These are phyloP conservation scores for Trichophyton verrucosum DNA, from an alignment of 2,329 filamentous ascomycete species.

Conservation along the genomic window DNA sequence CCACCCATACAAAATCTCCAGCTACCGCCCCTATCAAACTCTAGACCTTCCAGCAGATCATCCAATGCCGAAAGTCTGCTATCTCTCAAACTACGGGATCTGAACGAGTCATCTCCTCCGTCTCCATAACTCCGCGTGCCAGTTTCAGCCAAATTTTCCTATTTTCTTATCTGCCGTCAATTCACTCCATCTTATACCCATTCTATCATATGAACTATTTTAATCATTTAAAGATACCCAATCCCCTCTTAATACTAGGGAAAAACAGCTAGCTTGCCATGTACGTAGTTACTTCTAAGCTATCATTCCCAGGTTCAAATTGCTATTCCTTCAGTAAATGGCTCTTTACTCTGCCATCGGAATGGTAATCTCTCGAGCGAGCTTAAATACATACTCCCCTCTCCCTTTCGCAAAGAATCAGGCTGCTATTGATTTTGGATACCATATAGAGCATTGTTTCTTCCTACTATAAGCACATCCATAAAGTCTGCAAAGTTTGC, in stretches of 20 bases:
- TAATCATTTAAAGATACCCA: slow-evolving; percentile 2
- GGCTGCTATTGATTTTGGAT: not conserved
- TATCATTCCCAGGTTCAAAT: not conserved
- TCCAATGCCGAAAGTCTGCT: not conserved
- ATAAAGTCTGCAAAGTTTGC: too few species aligned
- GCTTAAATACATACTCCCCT: not conserved
- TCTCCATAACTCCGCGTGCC: not conserved
- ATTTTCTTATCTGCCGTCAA: not conserved
- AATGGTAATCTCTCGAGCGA: not conserved
- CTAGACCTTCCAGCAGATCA: not conserved
- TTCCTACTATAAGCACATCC: not conserved
- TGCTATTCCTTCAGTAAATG: not conserved
- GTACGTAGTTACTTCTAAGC: not conserved
- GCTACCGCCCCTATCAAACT: not conserved
- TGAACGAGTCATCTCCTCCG: not conserved
- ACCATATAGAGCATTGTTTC: not conserved
- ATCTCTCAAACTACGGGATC: not conserved
- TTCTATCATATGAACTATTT: not conserved
- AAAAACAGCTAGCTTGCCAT: not conserved
- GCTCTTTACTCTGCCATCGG: not conserved
- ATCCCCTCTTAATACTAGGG: not conserved
- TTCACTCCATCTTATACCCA: not conserved
- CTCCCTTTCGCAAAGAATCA: not conserved
- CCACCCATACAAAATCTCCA: not conserved
- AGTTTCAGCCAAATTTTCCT: not conserved